Evolutionary conservation across 805 yeast species (phyloP).

Genomic region (Ogataea haglerorum): DNA sequence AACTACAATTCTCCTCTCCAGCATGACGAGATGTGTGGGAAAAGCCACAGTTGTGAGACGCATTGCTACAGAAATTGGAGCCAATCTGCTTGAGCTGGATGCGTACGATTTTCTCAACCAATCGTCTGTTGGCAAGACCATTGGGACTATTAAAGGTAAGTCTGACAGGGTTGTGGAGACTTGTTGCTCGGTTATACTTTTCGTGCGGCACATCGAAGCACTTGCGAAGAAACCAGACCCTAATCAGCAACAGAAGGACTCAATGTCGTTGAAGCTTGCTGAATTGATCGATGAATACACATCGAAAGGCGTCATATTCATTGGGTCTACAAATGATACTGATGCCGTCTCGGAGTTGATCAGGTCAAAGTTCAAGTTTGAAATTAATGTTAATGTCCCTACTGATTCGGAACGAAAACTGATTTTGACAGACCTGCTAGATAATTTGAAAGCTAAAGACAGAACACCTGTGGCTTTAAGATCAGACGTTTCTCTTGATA

Average conservation of each 20-base stretch:
- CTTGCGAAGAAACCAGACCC: slow-evolving; percentile 66
- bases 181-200: slow-evolving; percentile 48
- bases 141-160: slow-evolving; percentile 75
- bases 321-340: slow-evolving; percentile 66
- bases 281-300: slow-evolving; percentile 56
- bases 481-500: slow-evolving; percentile 50
- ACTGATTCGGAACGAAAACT: slow-evolving; percentile 65
- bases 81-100: slow-evolving; percentile 65
- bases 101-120: slow-evolving; percentile 62
- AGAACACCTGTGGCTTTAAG: slow-evolving; percentile 22
- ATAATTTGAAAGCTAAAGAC: slow-evolving; percentile 1
- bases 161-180: slow-evolving; percentile 57
- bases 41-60: slow-evolving; percentile 62
- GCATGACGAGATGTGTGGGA: slow-evolving; percentile 75
- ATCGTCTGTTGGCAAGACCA: slow-evolving; percentile 71
- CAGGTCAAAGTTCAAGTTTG: slow-evolving; percentile 71
- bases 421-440: slow-evolving; percentile 54
- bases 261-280: slow-evolving; percentile 51
- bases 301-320: slow-evolving; percentile 44
- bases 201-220: slow-evolving; percentile 70
- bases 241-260: slow-evolving; percentile 40
- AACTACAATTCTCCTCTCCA: slow-evolving; percentile 63
- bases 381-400: slow-evolving; percentile 73
- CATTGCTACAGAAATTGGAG: slow-evolving; percentile 56
- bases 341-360: slow-evolving; percentile 66